Base-by-base conservation (phyloP, 768 basidiomycete genomes). In the Phaffia australis region DNA sequence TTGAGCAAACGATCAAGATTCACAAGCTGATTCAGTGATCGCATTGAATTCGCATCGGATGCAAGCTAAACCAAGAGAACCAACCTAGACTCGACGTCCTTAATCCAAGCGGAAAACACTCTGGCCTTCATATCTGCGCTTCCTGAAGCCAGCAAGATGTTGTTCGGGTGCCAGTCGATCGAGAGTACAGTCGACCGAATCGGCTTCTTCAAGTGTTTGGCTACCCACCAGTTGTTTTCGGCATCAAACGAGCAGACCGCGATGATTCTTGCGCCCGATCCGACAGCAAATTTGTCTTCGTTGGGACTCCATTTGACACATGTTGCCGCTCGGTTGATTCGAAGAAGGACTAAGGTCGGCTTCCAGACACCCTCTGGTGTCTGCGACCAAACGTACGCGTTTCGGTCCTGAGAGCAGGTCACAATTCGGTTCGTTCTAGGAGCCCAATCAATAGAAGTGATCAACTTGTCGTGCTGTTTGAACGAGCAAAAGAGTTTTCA, bases 141-240 rank as follows among this genome's bases (percentile, higher is more conserved):
- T n/a, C 95, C 95, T 47, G 94, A 88, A 4, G 94, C 95, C 30
- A 99, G 84, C 7, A 99, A 81, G 18, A 98, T 93, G 74, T 95
- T 98, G 81, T 98, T 98, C 30, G 95, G 93, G 75, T 99, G 95
- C 95, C 95, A 99, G 71, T 98, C 94, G 71, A 99, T 80, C 5
- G 86, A 84, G 51, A 98, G 80, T 18, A 99, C 93, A 0, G 95
- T 99, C 4, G 91, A 91, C 70, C 91, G 79, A 73, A 99, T 87
- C 29, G 95, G 95, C 78, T 98, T 98, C 85, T 98, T 99, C 75
- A 99, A 80, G 68, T 87, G 87, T 75, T 89, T 91, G 21, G 93
- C 86, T 3, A 95, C 89, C 95, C 95, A 99, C 95, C 95, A 99
- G 76, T 99, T 88, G 78, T 88, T 93, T 79, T 99, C 95, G 14